Percentiles rank a stretch among this genome's conserved stretches.
These are phyloP conservation scores for Lactuca saligna DNA, from an alignment of 129 eudicot genomes.

Conservation along the genomic window DNA sequence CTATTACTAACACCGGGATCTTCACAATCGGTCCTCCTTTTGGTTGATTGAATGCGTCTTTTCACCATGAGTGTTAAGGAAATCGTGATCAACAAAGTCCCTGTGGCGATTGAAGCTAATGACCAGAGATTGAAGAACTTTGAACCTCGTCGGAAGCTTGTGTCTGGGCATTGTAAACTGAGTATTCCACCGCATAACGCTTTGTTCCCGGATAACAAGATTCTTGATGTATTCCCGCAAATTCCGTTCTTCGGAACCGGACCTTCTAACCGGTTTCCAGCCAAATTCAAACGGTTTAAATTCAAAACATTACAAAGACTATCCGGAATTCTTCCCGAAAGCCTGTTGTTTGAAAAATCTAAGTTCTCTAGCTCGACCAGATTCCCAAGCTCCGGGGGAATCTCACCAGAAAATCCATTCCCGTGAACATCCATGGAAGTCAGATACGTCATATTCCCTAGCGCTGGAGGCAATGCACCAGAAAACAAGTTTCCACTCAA, in stretches of 20 bases:
- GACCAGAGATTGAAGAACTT: conserved; percentile 44
- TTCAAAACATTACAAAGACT: conserved; percentile 44
- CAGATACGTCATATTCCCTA: conserved; percentile 64
- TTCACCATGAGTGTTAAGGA: conserved; percentile 36
- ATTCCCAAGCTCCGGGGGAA: conserved; percentile 57
- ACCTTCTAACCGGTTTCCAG: conserved; percentile 56
- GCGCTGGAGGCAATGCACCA: conserved; percentile 51
- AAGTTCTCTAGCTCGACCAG: conserved; percentile 53
- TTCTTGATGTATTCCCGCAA: conserved; percentile 44
- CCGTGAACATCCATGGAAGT: conserved; percentile 63
- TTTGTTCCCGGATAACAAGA: conserved; percentile 52
- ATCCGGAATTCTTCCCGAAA: conserved; percentile 57
- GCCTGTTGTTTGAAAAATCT: conserved; percentile 53
- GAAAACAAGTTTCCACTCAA: conserved; percentile 47
- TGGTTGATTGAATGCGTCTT: conserved; percentile 35
- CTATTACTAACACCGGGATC: conserved; percentile 30
- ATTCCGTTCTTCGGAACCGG: conserved; percentile 62
- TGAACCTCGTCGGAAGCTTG: conserved; percentile 34
- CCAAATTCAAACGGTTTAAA: conserved; percentile 41
- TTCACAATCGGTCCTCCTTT: conserved; percentile 39
- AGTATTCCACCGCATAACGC: conserved; percentile 65
- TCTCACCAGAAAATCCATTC: conserved; percentile 49
- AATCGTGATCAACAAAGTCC: conserved; percentile 32
- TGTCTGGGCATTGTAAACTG: conserved; percentile 45
- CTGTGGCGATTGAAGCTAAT: conserved; percentile 33